Conservation (phyloP, 2,329 filamentous ascomycete species). For the Ophiostoma populinum region DNA sequence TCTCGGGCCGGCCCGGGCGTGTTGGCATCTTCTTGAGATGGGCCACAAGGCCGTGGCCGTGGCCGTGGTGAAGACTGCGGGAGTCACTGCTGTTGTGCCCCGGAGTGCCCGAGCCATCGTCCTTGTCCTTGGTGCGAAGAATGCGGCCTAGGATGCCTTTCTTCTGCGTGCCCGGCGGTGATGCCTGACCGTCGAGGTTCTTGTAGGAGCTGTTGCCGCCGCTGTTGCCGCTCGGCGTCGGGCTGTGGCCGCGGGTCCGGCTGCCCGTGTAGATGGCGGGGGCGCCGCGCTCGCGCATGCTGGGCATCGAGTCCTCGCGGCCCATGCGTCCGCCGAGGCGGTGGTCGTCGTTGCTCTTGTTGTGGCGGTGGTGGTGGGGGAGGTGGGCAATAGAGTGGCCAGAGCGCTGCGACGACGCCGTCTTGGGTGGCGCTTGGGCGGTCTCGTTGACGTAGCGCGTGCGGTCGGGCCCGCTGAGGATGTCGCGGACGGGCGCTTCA, state of each 20-base stretch:
- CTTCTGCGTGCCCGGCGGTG: conserved; percentile 32
- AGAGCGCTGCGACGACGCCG: conserved; percentile 44
- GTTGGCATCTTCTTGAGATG: conserved; percentile 30
- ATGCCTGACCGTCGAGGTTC: conserved; percentile 36
- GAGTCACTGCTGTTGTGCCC: neutral
- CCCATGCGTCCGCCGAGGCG: conserved; percentile 55
- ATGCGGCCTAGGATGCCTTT: conserved; percentile 33
- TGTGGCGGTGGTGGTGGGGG: conserved; percentile 43
- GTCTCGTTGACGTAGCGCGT: conserved; percentile 43
- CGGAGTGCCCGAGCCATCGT: conserved; percentile 18
- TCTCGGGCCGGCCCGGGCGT: conserved; percentile 31
- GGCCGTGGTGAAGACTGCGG: neutral
- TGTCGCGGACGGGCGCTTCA: conserved; percentile 58
- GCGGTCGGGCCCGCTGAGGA: conserved; percentile 50
- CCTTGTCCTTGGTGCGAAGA: conserved; percentile 39
- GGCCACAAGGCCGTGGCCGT: conserved; percentile 13
- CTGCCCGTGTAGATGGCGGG: conserved; percentile 24
- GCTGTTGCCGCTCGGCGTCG: conserved; percentile 59
- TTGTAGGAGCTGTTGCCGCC: conserved; percentile 21
- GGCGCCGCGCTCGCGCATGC: conserved; percentile 32
- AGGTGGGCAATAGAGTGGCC: conserved; percentile 46
- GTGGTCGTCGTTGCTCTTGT: conserved; percentile 48
- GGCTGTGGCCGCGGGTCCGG: conserved; percentile 54
- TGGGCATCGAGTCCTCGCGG: conserved; percentile 52
- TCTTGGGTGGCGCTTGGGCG: conserved; percentile 35